A percentile compares a stretch with the other conserved stretches of the same genome.
Evolutionary conservation across 768 basidiomycete species (phyloP).

Genomic region (Ramaria sp.): DNA sequence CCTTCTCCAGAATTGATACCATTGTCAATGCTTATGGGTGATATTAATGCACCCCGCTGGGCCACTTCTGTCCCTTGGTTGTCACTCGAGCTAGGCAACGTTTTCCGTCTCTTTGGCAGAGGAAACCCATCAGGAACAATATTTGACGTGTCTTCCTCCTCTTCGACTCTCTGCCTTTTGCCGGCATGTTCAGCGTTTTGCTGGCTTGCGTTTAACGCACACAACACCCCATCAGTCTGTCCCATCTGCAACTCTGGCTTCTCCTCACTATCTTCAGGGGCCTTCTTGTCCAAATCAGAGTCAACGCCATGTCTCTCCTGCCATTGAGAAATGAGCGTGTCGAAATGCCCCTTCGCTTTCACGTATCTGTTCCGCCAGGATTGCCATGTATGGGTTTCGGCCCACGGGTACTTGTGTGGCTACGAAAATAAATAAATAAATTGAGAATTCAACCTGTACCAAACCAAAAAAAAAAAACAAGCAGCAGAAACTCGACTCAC

Average conservation of each 20-base stretch:
- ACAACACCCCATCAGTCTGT: not conserved
- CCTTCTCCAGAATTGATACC: no score
- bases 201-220: not conserved
- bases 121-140: not conserved
- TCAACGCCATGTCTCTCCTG: conserved; percentile 12
- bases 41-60: no score
- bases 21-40: no score
- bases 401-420: conserved; percentile 8
- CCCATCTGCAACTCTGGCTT: not conserved
- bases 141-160: not conserved
- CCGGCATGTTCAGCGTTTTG: not conserved
- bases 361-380: conserved; percentile 9
- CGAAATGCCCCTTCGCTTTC: not conserved
- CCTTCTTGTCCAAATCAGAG: not conserved
- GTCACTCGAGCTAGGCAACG: no score
- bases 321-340: conserved; percentile 16
- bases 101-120: not conserved
- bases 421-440: not conserved
- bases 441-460: not conserved
- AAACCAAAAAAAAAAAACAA: no score
- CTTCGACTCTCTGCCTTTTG: not conserved
- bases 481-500: not conserved
- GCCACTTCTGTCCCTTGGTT: no score
- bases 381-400: conserved; percentile 2
- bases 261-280: not conserved